phyloP scores from a whole-genome alignment of 257 asterid genomes.

The Avicennia marina region DNA sequence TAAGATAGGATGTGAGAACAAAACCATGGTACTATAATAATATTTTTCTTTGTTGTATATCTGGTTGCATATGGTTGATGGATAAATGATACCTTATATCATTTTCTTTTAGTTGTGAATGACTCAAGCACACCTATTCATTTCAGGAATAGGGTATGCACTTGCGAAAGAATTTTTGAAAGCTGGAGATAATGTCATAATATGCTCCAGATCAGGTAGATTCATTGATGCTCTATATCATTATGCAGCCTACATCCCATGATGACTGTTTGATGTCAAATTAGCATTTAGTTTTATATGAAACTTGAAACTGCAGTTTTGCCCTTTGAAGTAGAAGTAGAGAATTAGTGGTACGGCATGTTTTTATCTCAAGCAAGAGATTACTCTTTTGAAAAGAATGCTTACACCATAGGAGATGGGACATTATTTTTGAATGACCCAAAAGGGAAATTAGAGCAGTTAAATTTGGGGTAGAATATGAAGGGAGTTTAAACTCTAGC shows the following conservation, averaged over 20 bases:
- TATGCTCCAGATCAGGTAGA: constrained; percentile 89
- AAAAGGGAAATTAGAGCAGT: neutral
- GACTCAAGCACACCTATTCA: constrained; percentile 6
- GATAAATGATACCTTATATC: too few relatives aligned
- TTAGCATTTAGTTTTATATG: neutral
- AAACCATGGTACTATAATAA: too few relatives aligned
- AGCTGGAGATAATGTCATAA: constrained; percentile 83
- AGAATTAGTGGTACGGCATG: neutral
- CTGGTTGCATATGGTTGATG: too few relatives aligned
- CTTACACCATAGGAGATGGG: neutral
- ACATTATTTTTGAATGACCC: neutral
- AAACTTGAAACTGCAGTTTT: neutral
- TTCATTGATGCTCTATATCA: neutral
- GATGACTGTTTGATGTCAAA: neutral
- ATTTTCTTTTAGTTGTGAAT: neutral
- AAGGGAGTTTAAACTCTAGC: too few relatives aligned
- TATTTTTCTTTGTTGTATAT: too few relatives aligned
- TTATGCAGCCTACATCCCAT: neutral
- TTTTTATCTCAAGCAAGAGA: neutral
- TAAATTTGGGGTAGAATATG: neutral
- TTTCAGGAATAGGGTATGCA: constrained; percentile 91
- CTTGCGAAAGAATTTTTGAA: constrained; percentile 85
- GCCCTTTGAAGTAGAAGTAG: neutral
- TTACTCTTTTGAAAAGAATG: neutral
- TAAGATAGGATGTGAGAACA: too few relatives aligned